Evolutionary conservation across 495 filamentous ascomycete genomes (phyloP), one percentile per base, ranked within the genome.

Genomic region (Alectoria sarmentosa): DNA sequence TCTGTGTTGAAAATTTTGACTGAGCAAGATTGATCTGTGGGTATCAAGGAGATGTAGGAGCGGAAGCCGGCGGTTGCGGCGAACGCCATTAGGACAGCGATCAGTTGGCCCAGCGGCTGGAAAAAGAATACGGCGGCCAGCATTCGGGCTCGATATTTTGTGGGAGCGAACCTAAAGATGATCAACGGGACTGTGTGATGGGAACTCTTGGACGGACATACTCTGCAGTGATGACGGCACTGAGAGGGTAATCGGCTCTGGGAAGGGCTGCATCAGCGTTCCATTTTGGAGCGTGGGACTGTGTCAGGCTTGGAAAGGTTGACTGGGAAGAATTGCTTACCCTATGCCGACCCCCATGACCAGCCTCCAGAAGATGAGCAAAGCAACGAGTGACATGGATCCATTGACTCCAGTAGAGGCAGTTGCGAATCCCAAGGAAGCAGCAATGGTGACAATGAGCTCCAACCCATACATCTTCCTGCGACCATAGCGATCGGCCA

Each of bases 51-150:
- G 42, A 57, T 39, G 59, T 70, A 61, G n/a, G 66, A 67, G 13
- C 71, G 70, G 39, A 74, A 74, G n/a, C 70, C 68, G 5, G 76
- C 74, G 30, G 83, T 74, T 2, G 80, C 76, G 46, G 81, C 73
- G 1, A 82, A 67, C 0, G 79, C 76, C 44, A 83, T 76, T 30
- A 85, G 60, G n/a, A 82, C 80, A 32, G 78, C 86, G 11, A 82
- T 76, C n/a, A 89, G 75, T 63, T 88, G 86, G 2, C 86, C 86
- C 10, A 88, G 66, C 0, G 85, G 81, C 58, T 90, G 87, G 81
- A 84, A 85, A 59, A 86, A 76, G 72, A 88, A 88, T 21, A 90
- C 83, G 6, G 80, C 80, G 11, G 83, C 84, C 72, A 90, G 76
- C 86, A 90, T 88, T 9, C 79, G 79, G 37, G 78, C 84, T 26